Base-by-base conservation (phyloP, 257 asterid genomes). In the Solanum gracilifrons region DNA sequence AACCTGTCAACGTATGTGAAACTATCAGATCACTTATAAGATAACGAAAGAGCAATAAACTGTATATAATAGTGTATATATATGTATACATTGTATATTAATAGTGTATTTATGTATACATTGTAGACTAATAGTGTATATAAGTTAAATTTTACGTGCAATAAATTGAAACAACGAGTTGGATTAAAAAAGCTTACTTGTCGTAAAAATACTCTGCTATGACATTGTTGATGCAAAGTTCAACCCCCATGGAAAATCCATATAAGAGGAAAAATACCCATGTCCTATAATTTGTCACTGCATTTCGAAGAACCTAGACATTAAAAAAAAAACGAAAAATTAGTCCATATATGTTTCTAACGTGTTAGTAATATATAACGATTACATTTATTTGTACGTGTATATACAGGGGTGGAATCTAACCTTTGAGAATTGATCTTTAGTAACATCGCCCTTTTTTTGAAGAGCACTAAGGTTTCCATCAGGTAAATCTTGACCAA, bases 401-500 rank as follows among this genome's bases (percentile, higher is more conserved):
- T 73, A 20, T 68, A 29, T 18, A 33, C 1, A 2, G 6, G 20
- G 21, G 55, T 1, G 6, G 6, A 16, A 13, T 39, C 36, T 87
- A 85, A 43, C 96, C 91, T 88, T 91, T 35, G 92, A 64, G 5
- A 93, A 91, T 89, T 91, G 69, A 83, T 93, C 96, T 83, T 90
- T 92, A 3, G 90, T 90, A 0, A 93, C 94, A 20, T 88, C 88
- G 0, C 96, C 96, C 55, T 82, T 90, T 90, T 93, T 90, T 83
- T 92, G 94, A 0, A 93, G 87, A 2, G 93, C 79, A 29, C 92
- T 83, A 20, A 92, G 93, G 87, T 93, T 93, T 16, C 96, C 96
- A 87, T 93, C 96, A 60, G 96, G 96, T 82, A 92, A 85, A 71
- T 93, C 95, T 87, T 93, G 96, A 4, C 96, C 96, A 25, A 92